These are phyloP conservation scores for Drosera spatulata DNA, from an alignment of 179 eudicot species.

Conservation along the genomic window DNA sequence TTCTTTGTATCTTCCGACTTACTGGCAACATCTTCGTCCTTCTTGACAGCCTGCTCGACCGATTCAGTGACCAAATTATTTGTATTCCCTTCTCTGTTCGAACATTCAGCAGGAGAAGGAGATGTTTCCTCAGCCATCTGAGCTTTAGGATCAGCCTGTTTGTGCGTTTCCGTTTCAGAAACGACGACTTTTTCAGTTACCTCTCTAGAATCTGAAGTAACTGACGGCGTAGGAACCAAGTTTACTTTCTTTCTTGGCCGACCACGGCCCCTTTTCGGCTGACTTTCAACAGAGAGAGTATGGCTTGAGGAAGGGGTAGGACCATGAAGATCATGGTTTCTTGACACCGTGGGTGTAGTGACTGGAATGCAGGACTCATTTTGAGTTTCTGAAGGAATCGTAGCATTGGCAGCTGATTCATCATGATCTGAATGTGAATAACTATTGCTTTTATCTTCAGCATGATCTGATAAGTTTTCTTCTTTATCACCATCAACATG, in stretches of 20 bases:
- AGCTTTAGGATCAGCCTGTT: conserved; percentile 23
- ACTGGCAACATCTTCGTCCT: conserved; percentile 17
- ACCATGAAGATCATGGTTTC: conserved; percentile 24
- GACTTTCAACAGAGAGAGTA: conserved; percentile 31
- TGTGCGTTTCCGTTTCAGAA: conserved; percentile 17
- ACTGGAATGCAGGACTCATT: conserved; percentile 16
- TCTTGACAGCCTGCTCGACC: conserved; percentile 19
- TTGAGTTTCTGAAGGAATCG: conserved; percentile 17
- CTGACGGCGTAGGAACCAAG: background rate
- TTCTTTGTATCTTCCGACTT: conserved; percentile 29
- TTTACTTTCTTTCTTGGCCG: conserved; percentile 13
- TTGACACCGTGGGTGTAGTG: conserved; percentile 25
- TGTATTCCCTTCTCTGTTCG: conserved; percentile 17
- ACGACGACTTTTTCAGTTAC: conserved; percentile 20
- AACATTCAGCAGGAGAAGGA: conserved; percentile 18
- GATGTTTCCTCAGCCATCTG: conserved; percentile 23
- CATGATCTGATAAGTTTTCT: conserved; percentile 13
- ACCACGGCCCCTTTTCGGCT: conserved; percentile 11
- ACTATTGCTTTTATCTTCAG: conserved; percentile 21
- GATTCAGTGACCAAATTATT: conserved; percentile 23
- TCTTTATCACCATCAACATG: conserved; percentile 17
- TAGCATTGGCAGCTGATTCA: conserved; percentile 21
- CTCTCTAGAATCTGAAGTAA: conserved; percentile 18
- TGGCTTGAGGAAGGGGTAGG: conserved; percentile 38
- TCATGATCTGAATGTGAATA: conserved; percentile 11